These are phyloP conservation scores for Metschnikowia hibisci DNA, from an alignment of 805 yeast genomes.

Conservation along the genomic window DNA sequence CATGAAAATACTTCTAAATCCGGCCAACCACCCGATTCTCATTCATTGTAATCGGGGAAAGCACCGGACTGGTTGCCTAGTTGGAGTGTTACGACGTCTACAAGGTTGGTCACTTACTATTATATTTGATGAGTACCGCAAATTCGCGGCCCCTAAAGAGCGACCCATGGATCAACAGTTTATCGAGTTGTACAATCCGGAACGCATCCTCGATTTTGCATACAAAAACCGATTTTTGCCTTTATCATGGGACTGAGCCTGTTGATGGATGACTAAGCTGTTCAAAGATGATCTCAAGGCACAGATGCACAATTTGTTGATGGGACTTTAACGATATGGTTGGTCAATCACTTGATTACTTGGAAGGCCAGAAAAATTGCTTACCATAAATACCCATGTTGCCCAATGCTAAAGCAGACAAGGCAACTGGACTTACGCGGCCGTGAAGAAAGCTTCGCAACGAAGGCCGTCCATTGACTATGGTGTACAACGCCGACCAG, in stretches of 20 bases:
- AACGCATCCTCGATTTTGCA: constrained; percentile 56
- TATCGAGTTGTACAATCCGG: constrained; percentile 80
- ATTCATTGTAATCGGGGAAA: constrained; percentile 97
- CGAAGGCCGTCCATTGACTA: constrained; percentile 66
- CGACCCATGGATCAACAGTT: constrained; percentile 95
- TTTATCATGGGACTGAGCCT: constrained; percentile 52
- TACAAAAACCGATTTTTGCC: constrained; percentile 57
- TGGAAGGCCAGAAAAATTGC: constrained; percentile 51
- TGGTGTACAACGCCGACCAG: constrained; percentile 72
- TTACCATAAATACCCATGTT: constrained; percentile 69
- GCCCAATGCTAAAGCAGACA: constrained; percentile 55
- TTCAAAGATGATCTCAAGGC: too few relatives aligned
- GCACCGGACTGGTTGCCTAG: constrained; percentile 94
- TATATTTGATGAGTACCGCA: constrained; percentile 92
- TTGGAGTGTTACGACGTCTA: constrained; percentile 84
- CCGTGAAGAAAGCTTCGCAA: constrained; percentile 50
- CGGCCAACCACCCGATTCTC: constrained; percentile 84
- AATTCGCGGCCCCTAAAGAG: constrained; percentile 93
- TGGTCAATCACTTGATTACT: neutral
- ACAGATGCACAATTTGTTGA: neutral
- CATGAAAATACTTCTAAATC: constrained; percentile 73
- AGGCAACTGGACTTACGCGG: constrained; percentile 57
- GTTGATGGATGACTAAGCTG: neutral
- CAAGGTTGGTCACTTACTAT: constrained; percentile 92
- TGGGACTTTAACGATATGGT: too few relatives aligned